Evolutionary conservation across 805 yeast genomes (phyloP).

Genomic region (Yarrowia deformans): DNA sequence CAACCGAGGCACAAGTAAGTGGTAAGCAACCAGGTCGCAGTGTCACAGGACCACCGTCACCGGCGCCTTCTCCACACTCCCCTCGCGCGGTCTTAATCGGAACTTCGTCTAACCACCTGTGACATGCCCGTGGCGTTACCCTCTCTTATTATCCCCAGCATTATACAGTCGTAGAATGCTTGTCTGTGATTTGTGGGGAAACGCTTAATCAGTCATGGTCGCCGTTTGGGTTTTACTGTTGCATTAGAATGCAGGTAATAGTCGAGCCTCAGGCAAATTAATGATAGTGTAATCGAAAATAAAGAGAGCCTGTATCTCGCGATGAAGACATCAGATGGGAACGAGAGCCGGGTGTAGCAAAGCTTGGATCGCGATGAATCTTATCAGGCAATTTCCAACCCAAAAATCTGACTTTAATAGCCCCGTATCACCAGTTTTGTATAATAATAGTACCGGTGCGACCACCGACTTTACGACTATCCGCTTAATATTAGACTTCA

Average conservation of each 20-base stretch:
- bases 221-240: not conserved
- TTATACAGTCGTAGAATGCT: not conserved
- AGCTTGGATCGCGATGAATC: too few species aligned
- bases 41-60: too few species aligned
- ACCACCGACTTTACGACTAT: not conserved
- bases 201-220: conserved; percentile 11
- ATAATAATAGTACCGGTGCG: not conserved
- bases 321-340: not conserved
- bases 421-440: not conserved
- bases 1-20: too few species aligned
- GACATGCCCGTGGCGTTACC: conserved; percentile 1
- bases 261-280: conserved; percentile 14
- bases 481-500: not conserved
- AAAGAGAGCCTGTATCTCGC: not conserved
- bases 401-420: not conserved
- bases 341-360: not conserved
- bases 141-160: not conserved
- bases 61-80: not conserved
- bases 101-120: not conserved
- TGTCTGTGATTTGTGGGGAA: conserved; percentile 37
- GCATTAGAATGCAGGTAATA: conserved; percentile 1
- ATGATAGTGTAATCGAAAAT: conserved; percentile 30
- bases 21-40: too few species aligned
- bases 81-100: conserved; percentile 8
- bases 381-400: too few species aligned